Base-by-base conservation (phyloP, 2,329 filamentous ascomycete genomes). In the Colletotrichum costaricense region DNA sequence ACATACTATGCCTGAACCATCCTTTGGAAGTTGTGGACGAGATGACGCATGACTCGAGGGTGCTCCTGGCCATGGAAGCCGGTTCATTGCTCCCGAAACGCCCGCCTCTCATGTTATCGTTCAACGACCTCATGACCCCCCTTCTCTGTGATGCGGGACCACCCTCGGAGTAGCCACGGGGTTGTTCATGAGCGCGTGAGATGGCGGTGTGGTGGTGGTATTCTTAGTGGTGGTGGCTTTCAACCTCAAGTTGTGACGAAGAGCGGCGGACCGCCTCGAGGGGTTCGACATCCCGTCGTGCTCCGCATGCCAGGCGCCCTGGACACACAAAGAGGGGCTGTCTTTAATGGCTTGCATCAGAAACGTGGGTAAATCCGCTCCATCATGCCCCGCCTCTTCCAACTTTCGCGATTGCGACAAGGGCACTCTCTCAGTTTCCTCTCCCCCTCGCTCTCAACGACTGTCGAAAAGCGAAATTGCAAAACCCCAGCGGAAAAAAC, bases 291-390 rank as follows among this genome's bases (percentile, higher is more conserved):
- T 22, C 7, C 42, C 8, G 16, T 49, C 42, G 42, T 4, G 60
- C 69, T 60, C 59, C 19, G 35, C 38, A 9, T 57, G 59, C 24
- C 42, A 38, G 55, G 30, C 33, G 57, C 63, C 63, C 63, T 57
- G 33, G 65, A 38, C 49, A 56, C 28, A 56, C 28, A 38, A 22
- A 30, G 60, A 70, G 67, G 70, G 70, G 66, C 67, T 35, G 33
- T 26, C n/a, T 30, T 70, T 70, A 57, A 73, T 73, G 70, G 70
- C 70, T 73, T 73, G 70, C 67, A 66, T 73, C 70, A 73, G 66
- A 70, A 73, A 70, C 70, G 67, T 73, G 70, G 60, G 28, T 66
- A 69, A 70, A 49, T 19, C 58, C 60, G 67, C 60, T 65, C 60
- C 35, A 56, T 60, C 35, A 19, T 57, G 54, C 58, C 66, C 52